Evolutionary conservation across 495 filamentous ascomycete genomes (phyloP), one percentile per base, ranked within the genome.

Genomic region (Cercophora scortea): DNA sequence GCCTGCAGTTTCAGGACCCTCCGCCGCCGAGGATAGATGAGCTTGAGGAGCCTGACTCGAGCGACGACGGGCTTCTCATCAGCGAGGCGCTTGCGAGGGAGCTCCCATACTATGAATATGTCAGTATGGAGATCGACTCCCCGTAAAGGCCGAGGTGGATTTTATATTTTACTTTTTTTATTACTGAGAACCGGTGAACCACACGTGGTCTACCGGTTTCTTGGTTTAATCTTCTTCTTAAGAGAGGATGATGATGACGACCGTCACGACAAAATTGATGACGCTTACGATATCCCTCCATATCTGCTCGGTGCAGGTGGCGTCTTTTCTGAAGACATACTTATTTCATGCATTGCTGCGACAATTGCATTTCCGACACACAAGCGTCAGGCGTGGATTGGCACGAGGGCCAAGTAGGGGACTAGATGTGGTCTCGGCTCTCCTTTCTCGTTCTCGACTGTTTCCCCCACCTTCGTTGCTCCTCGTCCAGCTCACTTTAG

Each of bases 21-120:
- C 67, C 67, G 36, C 72, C 76, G 13, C 69, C 74, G 41, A 67
- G 74, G 40, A 80, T 80, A 45, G 69, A 74, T 16, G 77, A 80
- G 57, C 65, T 74, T 39, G 76, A 78, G 41, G 77, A 79, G 53
- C 74, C 75, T 13, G 62, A 66, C 25, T 73, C 73, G 32, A 73
- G 69, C 47, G 71, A 73, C 34, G 77, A 76, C 34, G 75, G 76
- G 42, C 64, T 74, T 34, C 56, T 72, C 34, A 68, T 73, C 49
- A 60, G 64, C 25, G 72, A 79, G 56, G 45, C 56, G 7, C 63
- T 68, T 43, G 71, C 72, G 32, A 68, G 70, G 39, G 72, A 78
- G 51, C 53, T 78, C 1, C 76, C 76, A 25, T 77, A 75, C 47
- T 79, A 71, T 57, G 59, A 69, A 34, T 69, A 67, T 46, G 55